Conservation (phyloP, 768 basidiomycete species). For the Mycena latifolia region DNA sequence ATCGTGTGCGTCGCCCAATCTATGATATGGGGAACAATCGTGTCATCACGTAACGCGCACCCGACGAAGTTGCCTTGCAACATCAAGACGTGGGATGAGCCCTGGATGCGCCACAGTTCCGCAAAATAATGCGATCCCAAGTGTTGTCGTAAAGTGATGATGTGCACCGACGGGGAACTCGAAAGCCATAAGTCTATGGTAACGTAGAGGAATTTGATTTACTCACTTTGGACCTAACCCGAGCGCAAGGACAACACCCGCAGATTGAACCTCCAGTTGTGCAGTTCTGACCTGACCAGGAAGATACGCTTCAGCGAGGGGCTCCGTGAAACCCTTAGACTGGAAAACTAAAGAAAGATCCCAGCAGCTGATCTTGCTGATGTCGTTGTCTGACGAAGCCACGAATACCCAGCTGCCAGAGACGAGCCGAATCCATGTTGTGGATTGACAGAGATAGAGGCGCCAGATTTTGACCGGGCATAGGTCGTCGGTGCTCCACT, state of each 20-base stretch:
- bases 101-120: conserved; percentile 4
- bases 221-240: conserved; percentile 15
- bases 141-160: conserved; percentile 7
- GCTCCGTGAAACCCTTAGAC: conserved; percentile 7
- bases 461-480: background rate
- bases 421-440: conserved; percentile 33
- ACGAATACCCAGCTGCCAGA: conserved; percentile 25
- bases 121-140: background rate
- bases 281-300: conserved; percentile 22
- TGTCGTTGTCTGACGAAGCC: conserved; percentile 23
- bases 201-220: background rate
- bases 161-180: background rate
- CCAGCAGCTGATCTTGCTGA: conserved; percentile 31
- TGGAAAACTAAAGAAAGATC: conserved; percentile 15
- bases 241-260: conserved; percentile 22
- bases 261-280: conserved; percentile 14
- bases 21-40: conserved; percentile 12
- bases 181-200: background rate
- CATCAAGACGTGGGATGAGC: conserved; percentile 18
- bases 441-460: conserved; percentile 17
- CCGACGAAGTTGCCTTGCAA: conserved; percentile 6
- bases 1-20: background rate
- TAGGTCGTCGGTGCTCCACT: conserved; percentile 4
- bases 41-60: conserved; percentile 7
- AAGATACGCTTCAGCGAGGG: conserved; percentile 25